phyloP scores from a whole-genome alignment of 345 rosid genomes.

The Hirschfeldia incana region DNA sequence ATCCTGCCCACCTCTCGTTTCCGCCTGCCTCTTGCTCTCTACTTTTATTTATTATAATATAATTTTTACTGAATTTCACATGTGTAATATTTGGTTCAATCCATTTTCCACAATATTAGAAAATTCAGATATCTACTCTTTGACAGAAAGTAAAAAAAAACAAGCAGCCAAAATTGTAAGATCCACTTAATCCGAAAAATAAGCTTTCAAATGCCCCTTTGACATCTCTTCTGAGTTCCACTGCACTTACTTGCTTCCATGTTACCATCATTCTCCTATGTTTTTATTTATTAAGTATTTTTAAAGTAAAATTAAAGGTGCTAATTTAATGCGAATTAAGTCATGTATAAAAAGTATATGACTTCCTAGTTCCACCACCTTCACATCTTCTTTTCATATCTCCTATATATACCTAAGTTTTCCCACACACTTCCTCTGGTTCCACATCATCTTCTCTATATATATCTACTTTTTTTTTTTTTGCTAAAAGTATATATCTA shows the following conservation, averaged over 20 bases:
- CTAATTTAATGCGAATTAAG: constrained; percentile 4
- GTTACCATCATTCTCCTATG: constrained; percentile 35
- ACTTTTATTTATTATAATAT: neutral
- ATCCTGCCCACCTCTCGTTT: constrained; percentile 19
- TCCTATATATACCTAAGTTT: constrained; percentile 33
- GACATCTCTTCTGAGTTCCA: constrained; percentile 20
- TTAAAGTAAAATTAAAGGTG: neutral
- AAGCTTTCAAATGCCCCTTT: constrained; percentile 2
- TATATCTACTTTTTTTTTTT: neutral
- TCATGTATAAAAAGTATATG: constrained; percentile 16
- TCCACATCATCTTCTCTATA: constrained; percentile 32
- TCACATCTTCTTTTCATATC: constrained; percentile 1
- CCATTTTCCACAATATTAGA: neutral
- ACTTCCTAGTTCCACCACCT: constrained; percentile 17
- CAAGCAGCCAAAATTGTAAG: neutral
- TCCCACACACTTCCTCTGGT: constrained; percentile 41
- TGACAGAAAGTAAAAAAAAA: neutral
- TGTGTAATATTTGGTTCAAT: constrained; percentile 7
- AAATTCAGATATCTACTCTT: neutral
- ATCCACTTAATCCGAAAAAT: neutral
- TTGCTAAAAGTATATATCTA: neutral
- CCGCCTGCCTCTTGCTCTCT: constrained; percentile 17
- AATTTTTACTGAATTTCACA: neutral
- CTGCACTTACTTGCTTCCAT: constrained; percentile 32
- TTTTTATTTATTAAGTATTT: neutral